Evolutionary conservation across 192 early-diverging fungal genomes (phyloP).

Genomic region (Coemansia sp.): DNA sequence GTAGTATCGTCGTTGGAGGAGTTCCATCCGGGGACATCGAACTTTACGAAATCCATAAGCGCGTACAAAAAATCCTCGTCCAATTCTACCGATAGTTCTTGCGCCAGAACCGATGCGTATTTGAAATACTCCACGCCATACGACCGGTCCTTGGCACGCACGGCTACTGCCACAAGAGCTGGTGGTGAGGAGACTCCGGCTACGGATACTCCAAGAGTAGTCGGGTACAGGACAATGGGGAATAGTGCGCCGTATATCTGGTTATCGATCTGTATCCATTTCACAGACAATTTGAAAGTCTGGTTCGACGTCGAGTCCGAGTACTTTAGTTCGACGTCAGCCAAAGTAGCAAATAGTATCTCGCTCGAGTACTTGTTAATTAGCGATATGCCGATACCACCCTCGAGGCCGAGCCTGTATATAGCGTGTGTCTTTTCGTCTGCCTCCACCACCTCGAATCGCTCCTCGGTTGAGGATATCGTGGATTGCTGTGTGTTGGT

Average conservation of each 20-base stretch:
- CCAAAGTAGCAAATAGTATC: constrained; percentile 82
- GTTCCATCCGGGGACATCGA: constrained; percentile 61
- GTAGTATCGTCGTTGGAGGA: background rate
- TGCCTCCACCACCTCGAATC: constrained; percentile 38
- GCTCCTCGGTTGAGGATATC: constrained; percentile 15
- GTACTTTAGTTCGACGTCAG: constrained; percentile 75
- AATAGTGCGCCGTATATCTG: constrained; percentile 86
- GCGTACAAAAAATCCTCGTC: constrained; percentile 93
- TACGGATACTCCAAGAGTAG: constrained; percentile 71
- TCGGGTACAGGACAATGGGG: constrained; percentile 95
- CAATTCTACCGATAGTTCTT: constrained; percentile 93
- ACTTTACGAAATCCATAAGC: constrained; percentile 84
- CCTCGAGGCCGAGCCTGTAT: constrained; percentile 77
- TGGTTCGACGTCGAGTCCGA: constrained; percentile 84
- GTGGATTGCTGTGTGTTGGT: constrained; percentile 26
- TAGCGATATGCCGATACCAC: constrained; percentile 88
- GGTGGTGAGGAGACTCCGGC: constrained; percentile 59
- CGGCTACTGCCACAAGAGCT: constrained; percentile 74
- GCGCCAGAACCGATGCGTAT: constrained; percentile 88
- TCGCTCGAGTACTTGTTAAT: constrained; percentile 83
- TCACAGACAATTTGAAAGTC: constrained; percentile 74
- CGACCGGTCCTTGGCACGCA: constrained; percentile 88
- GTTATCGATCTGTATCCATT: constrained; percentile 98
- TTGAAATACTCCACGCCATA: constrained; percentile 96
- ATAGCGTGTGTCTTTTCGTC: constrained; percentile 54